Evolutionary conservation across 495 filamentous ascomycete species (phyloP).

Genomic region (Jackrogersella minutella): DNA sequence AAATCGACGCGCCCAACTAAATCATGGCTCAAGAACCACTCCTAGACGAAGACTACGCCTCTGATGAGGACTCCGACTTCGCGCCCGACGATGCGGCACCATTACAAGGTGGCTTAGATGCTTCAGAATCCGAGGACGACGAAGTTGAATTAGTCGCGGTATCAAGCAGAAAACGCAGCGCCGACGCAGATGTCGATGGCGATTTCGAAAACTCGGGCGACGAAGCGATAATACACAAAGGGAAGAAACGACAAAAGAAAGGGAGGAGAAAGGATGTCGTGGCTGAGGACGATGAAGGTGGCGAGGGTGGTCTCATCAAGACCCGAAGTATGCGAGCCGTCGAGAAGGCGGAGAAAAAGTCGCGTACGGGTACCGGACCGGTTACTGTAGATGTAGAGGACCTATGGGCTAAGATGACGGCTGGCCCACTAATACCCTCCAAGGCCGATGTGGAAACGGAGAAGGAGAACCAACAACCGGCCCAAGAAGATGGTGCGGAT

Average conservation of each 20-base stretch:
- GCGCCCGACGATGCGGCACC: conserved; percentile 66
- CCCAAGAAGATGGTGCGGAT: conserved; percentile 5
- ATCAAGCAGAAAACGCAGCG: conserved; percentile 50
- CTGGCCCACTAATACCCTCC: conserved; percentile 41
- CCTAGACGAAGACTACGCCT: conserved; percentile 69
- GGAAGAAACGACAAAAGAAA: conserved; percentile 64
- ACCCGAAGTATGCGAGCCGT: conserved; percentile 75
- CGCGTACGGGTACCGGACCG: conserved; percentile 67
- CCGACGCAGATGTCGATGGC: conserved; percentile 54
- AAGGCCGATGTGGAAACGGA: conserved; percentile 29
- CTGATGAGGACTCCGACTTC: conserved; percentile 79
- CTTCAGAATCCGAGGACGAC: conserved; percentile 54
- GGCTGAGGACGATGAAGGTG: conserved; percentile 64
- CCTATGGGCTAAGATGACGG: conserved; percentile 83
- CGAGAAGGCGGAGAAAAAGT: conserved; percentile 69
- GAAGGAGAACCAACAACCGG: conserved; percentile 33
- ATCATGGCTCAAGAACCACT: conserved; percentile 34
- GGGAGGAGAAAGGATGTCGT: conserved; percentile 56
- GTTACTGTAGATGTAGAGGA: conserved; percentile 90
- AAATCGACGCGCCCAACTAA: background rate
- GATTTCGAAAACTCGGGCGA: conserved; percentile 76
- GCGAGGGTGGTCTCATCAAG: conserved; percentile 82
- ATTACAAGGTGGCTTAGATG: conserved; percentile 53
- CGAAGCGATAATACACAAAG: conserved; percentile 73
- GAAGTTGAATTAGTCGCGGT: conserved; percentile 33